Evolutionary conservation across 2,329 filamentous ascomycete genomes (phyloP), one percentile per base, ranked within the genome.

Genomic region (Epichloe sp.): DNA sequence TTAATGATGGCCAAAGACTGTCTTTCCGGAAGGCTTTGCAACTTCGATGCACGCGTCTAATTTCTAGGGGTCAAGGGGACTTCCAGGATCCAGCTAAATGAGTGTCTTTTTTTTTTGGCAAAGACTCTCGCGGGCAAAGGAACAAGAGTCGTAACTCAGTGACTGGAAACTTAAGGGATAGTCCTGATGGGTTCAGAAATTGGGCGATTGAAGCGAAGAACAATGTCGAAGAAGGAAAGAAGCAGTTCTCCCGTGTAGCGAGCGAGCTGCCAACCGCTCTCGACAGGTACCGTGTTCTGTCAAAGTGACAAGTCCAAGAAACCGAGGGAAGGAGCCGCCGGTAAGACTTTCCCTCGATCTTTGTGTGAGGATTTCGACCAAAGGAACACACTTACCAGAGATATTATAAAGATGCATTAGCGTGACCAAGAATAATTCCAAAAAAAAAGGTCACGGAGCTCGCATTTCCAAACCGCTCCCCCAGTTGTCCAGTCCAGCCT

Each of bases 1-100:
- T 41, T 15, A 19, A 37, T 43, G 15, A 5, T 44, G 19, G 21
- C 44, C 45, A 47, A 51, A 31, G 48, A 56, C 55, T 51, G 50
- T 58, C 52, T 50, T 57, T 50, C 48, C 51, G 49, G 53, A 50
- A 26, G n/a, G 38, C n/a, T 41, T 41, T 21, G 35, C 23, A 35
- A 47, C 12, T 35, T 44, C 41, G 45, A 44, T 35, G 15, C 26
- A 43, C 15, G 34, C 8, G 45, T 17, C 19, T 37, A 14, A 38
- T 48, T 19, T 44, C 21, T 23, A n/a, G 23, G n/a, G 6, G 2
- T n/a, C 42, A 37, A 47, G n/a, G 11, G 15, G 15, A 36, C 15
- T 26, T 17, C 19, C n/a, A 42, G 36, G 46, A 38, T 43, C 47
- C 51, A 52, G 8, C 31, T 11, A 4, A 49, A 38, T 12, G 36